Base-by-base conservation (phyloP, 23 red algal genomes). In the Gracilariopsis chorda region DNA sequence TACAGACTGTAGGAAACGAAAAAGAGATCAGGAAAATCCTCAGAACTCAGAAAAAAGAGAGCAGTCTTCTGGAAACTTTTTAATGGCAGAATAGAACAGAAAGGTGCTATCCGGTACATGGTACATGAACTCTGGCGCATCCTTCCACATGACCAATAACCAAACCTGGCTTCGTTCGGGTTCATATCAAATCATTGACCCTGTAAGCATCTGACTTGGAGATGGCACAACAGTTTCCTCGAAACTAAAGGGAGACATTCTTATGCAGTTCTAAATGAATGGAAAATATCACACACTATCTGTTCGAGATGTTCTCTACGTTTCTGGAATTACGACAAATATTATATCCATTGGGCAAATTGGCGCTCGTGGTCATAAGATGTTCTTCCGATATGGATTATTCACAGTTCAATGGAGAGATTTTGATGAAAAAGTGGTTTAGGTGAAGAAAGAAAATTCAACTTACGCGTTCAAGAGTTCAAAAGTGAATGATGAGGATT, bases 61-160 rank as follows among this genome's bases (percentile, higher is more conserved):
- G 39, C 29, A 65, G 39, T 11, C 4, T 37, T 36, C 12, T 9
- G 11, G 9, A 7, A 65, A 65, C 25, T 35, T 34, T 65, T 34
- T 65, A 34, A 65, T 65, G 60, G 60, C 60, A 2, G 60, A 36
- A 37, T 2, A 30, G 27, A 17, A 65, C 16, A 4, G 8, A 65
- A 8, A 36, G 39, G 39, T 37, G 39, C 2, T 65, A 35, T 65
- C 29, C 14, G 60, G 29, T 37, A 17, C 29, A 5, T 64, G 80
- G 52, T 61, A 58, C 24, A 43, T 84, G 2, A 30, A 84, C 57
- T 84, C 29, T 16, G 80, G 57, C 41, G 57, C 80, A 45, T 58
- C 48, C 21, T 64, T 58, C 43, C 37, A 64, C 24, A 84, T 84
- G 48, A 58, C 48, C 20, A 84, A 58, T 23, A 23, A 77, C 41